These are phyloP conservation scores for Zanthoxylum bungeanum DNA, from an alignment of 345 rosid species.

Conservation along the genomic window DNA sequence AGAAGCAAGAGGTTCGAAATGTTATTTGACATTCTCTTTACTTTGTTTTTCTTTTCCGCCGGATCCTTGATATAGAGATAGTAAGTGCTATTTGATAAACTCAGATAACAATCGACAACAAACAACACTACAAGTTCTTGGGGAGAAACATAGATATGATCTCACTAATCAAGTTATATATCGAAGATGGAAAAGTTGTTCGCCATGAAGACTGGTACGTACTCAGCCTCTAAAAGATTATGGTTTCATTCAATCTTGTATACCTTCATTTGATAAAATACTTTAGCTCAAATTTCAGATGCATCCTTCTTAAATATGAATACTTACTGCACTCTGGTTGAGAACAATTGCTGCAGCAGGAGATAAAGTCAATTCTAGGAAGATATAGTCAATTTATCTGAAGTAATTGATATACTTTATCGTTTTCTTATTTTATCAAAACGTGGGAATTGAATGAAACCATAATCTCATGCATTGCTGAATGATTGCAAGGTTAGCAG, in stretches of 20 bases:
- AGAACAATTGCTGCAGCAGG: not conserved
- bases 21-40: not conserved
- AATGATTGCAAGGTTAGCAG: not conserved
- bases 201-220: slow-evolving; percentile 89
- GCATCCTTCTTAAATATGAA: not conserved
- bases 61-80: slow-evolving; percentile 2
- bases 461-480: not conserved
- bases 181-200: slow-evolving; percentile 72
- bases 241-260: not conserved
- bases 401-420: not conserved
- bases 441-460: not conserved
- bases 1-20: slow-evolving; percentile 63
- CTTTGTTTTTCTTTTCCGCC: not conserved
- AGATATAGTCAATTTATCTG: not conserved
- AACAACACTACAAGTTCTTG: slow-evolving; percentile 72
- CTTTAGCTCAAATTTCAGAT: not conserved
- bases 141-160: slow-evolving; percentile 73
- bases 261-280: not conserved
- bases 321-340: not conserved
- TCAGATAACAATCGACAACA: slow-evolving; percentile 78
- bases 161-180: slow-evolving; percentile 68
- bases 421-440: not conserved
- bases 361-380: not conserved
- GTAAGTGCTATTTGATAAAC: not conserved
- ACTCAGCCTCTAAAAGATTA: not conserved